Conservation (phyloP, 2,329 filamentous ascomycete genomes). For the Ophiostoma perfectum region DNA sequence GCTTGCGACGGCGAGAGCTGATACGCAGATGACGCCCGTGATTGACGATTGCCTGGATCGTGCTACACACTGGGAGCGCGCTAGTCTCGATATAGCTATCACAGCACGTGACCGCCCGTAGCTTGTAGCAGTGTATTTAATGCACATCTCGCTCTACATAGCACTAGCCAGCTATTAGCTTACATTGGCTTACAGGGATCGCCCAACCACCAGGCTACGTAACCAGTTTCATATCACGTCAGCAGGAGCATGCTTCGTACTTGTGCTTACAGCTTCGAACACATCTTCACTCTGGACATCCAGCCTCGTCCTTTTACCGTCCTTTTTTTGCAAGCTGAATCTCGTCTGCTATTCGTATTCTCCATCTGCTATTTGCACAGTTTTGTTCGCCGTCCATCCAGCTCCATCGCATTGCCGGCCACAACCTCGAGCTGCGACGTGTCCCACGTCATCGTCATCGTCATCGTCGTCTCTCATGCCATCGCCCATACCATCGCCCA, state of each 20-base stretch:
- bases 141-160: not conserved
- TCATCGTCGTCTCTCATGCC: not conserved
- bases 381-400: not conserved
- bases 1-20: not conserved
- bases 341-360: too few relatives aligned
- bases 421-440: too few relatives aligned
- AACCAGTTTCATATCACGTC: not conserved
- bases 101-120: not conserved
- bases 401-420: not conserved
- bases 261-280: too few relatives aligned
- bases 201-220: constrained; percentile 7
- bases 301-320: too few relatives aligned
- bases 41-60: constrained; percentile 3
- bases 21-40: constrained; percentile 2
- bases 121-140: not conserved
- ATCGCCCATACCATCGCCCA: not conserved
- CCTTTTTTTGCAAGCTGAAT: too few relatives aligned
- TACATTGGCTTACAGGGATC: not conserved
- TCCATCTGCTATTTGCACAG: not conserved
- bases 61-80: not conserved
- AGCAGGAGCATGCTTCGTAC: not conserved
- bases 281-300: not conserved
- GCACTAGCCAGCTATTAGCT: not conserved
- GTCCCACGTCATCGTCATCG: not conserved
- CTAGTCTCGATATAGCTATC: not conserved